Evolutionary conservation across 768 basidiomycete genomes (phyloP).

Genomic region (Serendipita sp.): DNA sequence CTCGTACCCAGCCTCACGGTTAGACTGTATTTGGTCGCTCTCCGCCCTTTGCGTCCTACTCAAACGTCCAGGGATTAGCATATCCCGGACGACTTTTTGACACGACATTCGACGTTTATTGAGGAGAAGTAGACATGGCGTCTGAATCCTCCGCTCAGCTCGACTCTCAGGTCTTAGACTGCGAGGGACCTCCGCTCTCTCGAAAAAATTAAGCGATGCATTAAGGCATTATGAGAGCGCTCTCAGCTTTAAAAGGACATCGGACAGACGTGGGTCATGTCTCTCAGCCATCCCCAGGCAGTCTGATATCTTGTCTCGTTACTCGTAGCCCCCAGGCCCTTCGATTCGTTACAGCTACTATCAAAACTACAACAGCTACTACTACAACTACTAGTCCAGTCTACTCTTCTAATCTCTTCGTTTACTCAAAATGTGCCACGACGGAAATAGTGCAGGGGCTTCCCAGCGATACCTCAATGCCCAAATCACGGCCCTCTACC

Average conservation of each 20-base stretch:
- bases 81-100: neutral
- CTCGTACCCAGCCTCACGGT: neutral
- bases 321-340: neutral
- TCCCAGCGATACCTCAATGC: conserved; percentile 12
- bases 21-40: neutral
- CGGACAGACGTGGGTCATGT: neutral
- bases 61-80: neutral
- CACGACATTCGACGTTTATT: neutral
- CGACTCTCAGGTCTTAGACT: neutral
- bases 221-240: no score
- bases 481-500: conserved; percentile 10
- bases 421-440: neutral
- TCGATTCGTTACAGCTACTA: neutral
- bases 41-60: neutral
- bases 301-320: neutral
- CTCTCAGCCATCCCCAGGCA: neutral
- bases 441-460: conserved; percentile 10
- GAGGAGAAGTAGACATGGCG: neutral
- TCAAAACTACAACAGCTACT: neutral
- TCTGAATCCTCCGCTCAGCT: no score
- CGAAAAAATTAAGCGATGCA: no score
- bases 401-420: neutral
- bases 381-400: neutral
- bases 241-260: no score
- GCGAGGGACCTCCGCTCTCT: neutral